Base-by-base conservation (phyloP, 1,284 basidiomycete genomes). In the Schizophyllum amplum region DNA sequence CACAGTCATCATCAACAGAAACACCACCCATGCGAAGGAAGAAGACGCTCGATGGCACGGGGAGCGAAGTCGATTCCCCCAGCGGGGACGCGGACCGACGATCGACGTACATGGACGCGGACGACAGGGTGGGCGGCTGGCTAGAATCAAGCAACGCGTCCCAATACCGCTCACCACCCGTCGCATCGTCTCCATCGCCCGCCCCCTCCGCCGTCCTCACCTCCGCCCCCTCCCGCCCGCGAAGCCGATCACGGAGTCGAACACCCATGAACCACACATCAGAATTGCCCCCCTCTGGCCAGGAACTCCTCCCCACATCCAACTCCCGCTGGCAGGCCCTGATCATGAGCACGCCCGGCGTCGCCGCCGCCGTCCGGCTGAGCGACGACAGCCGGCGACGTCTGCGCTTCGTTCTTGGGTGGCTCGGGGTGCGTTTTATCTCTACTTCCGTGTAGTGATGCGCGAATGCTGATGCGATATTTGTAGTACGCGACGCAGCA, bases 401-500 rank as follows among this genome's bases (percentile, higher is more conserved):
- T 9, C 33, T 42, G 17, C 11, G 33, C 11, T 42, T 42, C 17
- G 33, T 42, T 9, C 33, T 42, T 13, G 33, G 33, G 33, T 42
- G 33, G 33, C 17, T 42, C 13, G 33, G 33, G 33, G 33, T 42
- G 46, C 21, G 13, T 25, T 57, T 57, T 42, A 24, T 20, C 52
- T 23, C 50, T 48, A n/a, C n/a, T n/a, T n/a, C n/a, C n/a, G n/a
- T n/a, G n/a, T n/a, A n/a, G n/a, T n/a, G n/a, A n/a, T n/a, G n/a
- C n/a, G n/a, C n/a, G n/a, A 52, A 21, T 47, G 20, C 23, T 49
- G 2, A 54, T 47, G 52, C 51, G 51, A 46, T 52, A 47, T 59
- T 13, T 22, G 26, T 57, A 92, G 87, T 94, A 92, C 65, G 93
- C 93, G 7, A 94, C 92, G 1, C 76, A 81, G 1, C 92, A 92